Conservation (phyloP, 2,329 filamentous ascomycete species). For the Fusarium buharicum region DNA sequence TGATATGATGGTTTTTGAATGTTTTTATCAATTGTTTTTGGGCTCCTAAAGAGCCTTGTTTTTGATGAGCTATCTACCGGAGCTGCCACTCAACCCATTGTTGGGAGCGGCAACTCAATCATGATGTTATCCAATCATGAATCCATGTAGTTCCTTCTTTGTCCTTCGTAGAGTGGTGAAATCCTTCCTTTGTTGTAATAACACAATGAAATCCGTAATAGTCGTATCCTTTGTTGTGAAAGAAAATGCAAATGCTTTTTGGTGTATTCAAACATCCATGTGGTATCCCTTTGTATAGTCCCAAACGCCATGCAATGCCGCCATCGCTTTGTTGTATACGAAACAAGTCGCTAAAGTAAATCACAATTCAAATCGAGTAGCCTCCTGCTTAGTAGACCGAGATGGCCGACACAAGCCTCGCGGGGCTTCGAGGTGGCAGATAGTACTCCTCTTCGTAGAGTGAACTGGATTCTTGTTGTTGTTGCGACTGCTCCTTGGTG, state of each 20-base stretch:
- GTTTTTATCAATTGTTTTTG: conserved; percentile 36
- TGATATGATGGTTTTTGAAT: conserved; percentile 32
- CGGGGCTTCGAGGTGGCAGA: conserved; percentile 62
- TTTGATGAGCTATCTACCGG: conserved; percentile 42
- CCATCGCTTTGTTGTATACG: conserved; percentile 41
- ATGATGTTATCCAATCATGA: conserved; percentile 21
- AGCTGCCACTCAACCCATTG: conserved; percentile 43
- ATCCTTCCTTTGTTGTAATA: conserved; percentile 33
- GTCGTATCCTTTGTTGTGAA: conserved; percentile 18
- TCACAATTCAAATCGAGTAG: conserved; percentile 35
- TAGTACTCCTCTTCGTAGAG: conserved; percentile 66
- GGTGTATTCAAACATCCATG: conserved; percentile 38
- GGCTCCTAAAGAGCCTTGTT: conserved; percentile 17
- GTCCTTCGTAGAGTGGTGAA: conserved; percentile 40
- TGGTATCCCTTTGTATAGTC: conserved; percentile 46
- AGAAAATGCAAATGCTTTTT: conserved; percentile 36
- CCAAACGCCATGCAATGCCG: conserved; percentile 47
- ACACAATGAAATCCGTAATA: conserved; percentile 32
- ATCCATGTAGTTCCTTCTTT: conserved; percentile 32
- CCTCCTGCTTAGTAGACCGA: conserved; percentile 61
- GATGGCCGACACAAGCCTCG: conserved; percentile 64
- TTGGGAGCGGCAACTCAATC: conserved; percentile 40
- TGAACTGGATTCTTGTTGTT: conserved; percentile 52
- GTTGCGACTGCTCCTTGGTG: conserved; percentile 54
- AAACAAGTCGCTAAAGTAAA: conserved; percentile 43